phyloP scores from a whole-genome alignment of 2,329 filamentous ascomycete genomes.

The Fusarium sublunatum region DNA sequence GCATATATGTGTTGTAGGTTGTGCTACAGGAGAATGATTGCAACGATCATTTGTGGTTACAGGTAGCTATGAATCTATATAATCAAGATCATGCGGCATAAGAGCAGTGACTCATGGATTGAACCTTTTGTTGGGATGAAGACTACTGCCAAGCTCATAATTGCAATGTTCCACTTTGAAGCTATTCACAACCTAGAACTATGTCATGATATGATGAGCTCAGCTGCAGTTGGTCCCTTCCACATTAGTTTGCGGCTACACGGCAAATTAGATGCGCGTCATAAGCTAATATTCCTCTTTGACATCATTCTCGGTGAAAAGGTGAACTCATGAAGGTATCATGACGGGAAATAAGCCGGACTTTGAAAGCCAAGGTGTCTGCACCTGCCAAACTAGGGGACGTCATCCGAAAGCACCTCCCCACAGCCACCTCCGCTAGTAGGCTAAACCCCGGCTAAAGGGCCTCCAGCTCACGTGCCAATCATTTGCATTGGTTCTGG shows the following conservation, averaged over 20 bases:
- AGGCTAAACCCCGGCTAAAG: conserved; percentile 34
- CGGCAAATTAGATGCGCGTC: background rate
- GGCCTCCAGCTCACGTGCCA: conserved; percentile 32
- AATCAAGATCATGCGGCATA: background rate
- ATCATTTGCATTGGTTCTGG: conserved; percentile 14
- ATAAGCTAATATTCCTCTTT: background rate
- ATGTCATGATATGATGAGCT: no score
- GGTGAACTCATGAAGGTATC: background rate
- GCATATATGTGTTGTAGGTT: no score
- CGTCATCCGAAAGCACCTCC: conserved; percentile 14
- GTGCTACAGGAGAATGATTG: background rate
- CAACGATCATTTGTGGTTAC: background rate
- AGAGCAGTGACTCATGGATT: background rate
- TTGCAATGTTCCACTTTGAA: background rate
- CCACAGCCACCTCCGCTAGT: conserved; percentile 5
- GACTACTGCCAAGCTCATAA: background rate
- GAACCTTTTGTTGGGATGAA: background rate
- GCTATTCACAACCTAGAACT: conserved; percentile 5
- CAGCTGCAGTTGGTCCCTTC: no score
- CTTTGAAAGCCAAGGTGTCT: background rate
- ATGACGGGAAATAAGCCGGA: conserved; percentile 14
- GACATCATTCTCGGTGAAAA: background rate
- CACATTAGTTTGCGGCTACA: no score
- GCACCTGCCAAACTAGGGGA: conserved; percentile 6
- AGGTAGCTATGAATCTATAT: background rate